Evolutionary conservation across 306 rosid species (phyloP), one percentile per base, ranked within the genome.

Genomic region (Ochetophila trinervis): DNA sequence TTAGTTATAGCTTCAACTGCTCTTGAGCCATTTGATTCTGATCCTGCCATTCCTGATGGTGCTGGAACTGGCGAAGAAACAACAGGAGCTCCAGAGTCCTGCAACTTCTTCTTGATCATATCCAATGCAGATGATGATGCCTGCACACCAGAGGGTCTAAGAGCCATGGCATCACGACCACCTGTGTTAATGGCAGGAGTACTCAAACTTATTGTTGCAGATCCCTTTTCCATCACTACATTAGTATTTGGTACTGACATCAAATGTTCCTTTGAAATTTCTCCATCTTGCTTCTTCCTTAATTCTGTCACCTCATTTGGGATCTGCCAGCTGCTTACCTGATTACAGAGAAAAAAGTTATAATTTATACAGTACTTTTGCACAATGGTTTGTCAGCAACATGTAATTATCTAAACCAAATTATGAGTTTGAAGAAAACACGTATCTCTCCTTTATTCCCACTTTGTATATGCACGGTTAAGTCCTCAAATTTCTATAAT

Each of bases 251-350:
- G 79, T 75, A 80, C 78, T 47, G 86, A 70, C 71, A 51, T 50
- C 68, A 80, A 62, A 72, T 69, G 73, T 74, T 87, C 96, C 79
- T 84, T 85, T 36, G 82, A 49, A 60, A 74, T 71, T 60, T 85
- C 96, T 70, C 58, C 76, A 62, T 90, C 90, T 76, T 86, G 97
- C 79, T 82, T 88, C 82, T 87, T 85, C 70, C 85, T 87, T 77
- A 84, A 78, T 75, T 87, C 99, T 53, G 92, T 69, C 81, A 93
- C 97, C 80, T 93, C 99, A 71, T 71, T 82, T 65, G 99, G 99
- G 75, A 93, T 88, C 83, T 93, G 94, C 99, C 99, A 93, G 86
- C 97, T 84, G 81, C 99, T 93, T 32, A 87, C 81, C 99, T 93
- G 80, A 74, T 63, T 14, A 60, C 53, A 11, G 72, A 59, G 72